Percentiles rank a stretch among this genome's conserved stretches.
phyloP scores from a whole-genome alignment of 768 basidiomycete genomes.

The Amanita rimosa region DNA sequence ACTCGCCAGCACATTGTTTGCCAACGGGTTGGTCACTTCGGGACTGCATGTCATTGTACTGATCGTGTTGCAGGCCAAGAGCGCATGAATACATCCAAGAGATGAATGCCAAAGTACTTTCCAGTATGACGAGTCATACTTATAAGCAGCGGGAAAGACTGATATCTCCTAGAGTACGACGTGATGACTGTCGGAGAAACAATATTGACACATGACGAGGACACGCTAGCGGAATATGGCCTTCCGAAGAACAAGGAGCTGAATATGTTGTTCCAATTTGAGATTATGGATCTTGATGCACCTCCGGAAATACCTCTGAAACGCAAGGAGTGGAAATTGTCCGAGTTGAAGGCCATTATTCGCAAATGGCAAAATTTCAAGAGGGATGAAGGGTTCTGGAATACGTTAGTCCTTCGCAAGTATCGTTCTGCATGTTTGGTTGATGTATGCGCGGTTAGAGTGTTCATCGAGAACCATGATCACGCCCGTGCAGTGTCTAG shows the following conservation, averaged over 20 bases:
- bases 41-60: not conserved
- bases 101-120: constrained; percentile 52
- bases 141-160: not conserved
- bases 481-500: constrained; percentile 53
- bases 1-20: constrained; percentile 38
- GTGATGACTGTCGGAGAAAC: constrained; percentile 60
- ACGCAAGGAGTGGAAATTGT: constrained; percentile 36
- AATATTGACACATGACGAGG: constrained; percentile 42
- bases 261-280: constrained; percentile 57
- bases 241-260: constrained; percentile 48
- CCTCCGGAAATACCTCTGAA: constrained; percentile 28
- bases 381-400: constrained; percentile 55
- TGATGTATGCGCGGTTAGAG: constrained; percentile 18
- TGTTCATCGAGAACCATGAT: constrained; percentile 66
- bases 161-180: constrained; percentile 29
- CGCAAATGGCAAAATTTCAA: constrained; percentile 48
- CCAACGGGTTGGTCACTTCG: constrained; percentile 42
- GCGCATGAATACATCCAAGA: constrained; percentile 61
- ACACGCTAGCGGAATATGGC: constrained; percentile 42
- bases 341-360: constrained; percentile 37
- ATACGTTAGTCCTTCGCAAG: constrained; percentile 30
- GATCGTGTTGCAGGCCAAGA: constrained; percentile 30
- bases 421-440: constrained; percentile 4
- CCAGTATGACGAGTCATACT: constrained; percentile 27
- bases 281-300: constrained; percentile 48